Conservation (phyloP, 441 rosid species). For the Erysimum cheiri region DNA sequence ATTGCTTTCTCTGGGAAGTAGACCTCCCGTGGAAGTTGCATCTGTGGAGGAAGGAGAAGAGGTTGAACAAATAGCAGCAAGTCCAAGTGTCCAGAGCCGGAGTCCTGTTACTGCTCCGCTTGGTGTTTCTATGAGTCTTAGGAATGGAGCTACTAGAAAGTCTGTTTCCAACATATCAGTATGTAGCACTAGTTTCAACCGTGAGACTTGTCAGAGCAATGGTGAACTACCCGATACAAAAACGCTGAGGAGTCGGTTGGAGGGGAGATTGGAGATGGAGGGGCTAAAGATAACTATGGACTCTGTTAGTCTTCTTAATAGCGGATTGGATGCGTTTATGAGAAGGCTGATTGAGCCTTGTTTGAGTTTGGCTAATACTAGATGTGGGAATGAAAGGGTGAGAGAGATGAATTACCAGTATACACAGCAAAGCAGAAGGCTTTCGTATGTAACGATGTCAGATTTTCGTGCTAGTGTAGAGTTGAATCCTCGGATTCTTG, state of each 20-base stretch:
- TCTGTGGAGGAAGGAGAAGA: constrained; percentile 97
- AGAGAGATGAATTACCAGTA: constrained; percentile 30
- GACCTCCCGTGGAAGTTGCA: constrained; percentile 61
- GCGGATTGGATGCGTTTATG: constrained; percentile 68
- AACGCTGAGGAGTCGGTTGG: constrained; percentile 61
- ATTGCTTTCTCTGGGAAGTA: constrained; percentile 78
- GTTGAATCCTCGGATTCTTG: constrained; percentile 73
- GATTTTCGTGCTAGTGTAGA: constrained; percentile 72
- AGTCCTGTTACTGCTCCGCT: constrained; percentile 80
- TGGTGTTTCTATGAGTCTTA: constrained; percentile 59
- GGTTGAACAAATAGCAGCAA: constrained; percentile 77
- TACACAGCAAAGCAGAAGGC: constrained; percentile 30
- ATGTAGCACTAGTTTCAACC: constrained; percentile 9
- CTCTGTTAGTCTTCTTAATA: constrained; percentile 68
- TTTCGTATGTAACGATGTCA: constrained; percentile 49
- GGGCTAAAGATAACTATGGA: constrained; percentile 58
- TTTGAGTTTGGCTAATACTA: constrained; percentile 59
- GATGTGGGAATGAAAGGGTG: constrained; percentile 41
- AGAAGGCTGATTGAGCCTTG: constrained; percentile 77
- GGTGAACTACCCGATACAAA: constrained; percentile 76
- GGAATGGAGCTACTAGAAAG: constrained; percentile 49
- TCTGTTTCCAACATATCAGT: constrained; percentile 48
- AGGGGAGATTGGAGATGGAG: constrained; percentile 63
- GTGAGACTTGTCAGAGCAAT: constrained; percentile 51
- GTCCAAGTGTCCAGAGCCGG: constrained; percentile 76